Evolutionary conservation across 2,329 filamentous ascomycete genomes (phyloP).

Genomic region (Phialophora expanda): DNA sequence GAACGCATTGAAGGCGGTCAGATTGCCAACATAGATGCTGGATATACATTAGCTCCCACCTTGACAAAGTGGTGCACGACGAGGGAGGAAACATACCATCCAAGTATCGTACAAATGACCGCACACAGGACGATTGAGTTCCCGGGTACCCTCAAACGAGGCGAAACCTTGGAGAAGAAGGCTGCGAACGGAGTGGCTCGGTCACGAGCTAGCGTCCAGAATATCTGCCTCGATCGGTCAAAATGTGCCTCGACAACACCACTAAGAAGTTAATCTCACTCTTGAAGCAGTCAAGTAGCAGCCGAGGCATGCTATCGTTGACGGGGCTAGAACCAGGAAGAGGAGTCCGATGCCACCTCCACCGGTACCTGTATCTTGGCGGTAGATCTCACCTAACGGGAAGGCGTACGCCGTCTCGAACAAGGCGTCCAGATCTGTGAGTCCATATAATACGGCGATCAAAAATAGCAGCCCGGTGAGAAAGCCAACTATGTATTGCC

Average conservation of each 20-base stretch:
- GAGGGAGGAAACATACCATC: slow-evolving; percentile 45
- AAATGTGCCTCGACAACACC: background rate
- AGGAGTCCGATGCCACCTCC: slow-evolving; percentile 59
- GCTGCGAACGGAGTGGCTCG: slow-evolving; percentile 60
- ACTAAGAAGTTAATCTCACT: background rate
- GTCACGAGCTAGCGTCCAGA: slow-evolving; percentile 67
- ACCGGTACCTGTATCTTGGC: slow-evolving; percentile 59
- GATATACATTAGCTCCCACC: slow-evolving; percentile 46
- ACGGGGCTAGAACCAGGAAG: slow-evolving; percentile 60
- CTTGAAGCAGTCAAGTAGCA: slow-evolving; percentile 23
- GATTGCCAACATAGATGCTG: slow-evolving; percentile 53
- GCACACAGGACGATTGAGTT: slow-evolving; percentile 61
- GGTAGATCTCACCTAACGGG: slow-evolving; percentile 70
- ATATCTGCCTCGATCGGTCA: slow-evolving; percentile 52
- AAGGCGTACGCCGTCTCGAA: slow-evolving; percentile 51
- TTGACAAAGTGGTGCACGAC: background rate
- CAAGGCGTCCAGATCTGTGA: slow-evolving; percentile 51
- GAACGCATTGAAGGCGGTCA: slow-evolving; percentile 59
- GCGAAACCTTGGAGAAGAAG: slow-evolving; percentile 56
- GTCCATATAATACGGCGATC: slow-evolving; percentile 58
- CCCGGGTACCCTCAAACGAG: slow-evolving; percentile 57
- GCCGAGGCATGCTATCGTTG: slow-evolving; percentile 35
- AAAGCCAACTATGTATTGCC: slow-evolving; percentile 56
- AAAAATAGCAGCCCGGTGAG: slow-evolving; percentile 55
- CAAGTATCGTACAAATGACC: slow-evolving; percentile 58